A percentile compares a stretch with the other conserved stretches of the same genome.
These are phyloP conservation scores for Boletellus ananiceps DNA, from an alignment of 768 basidiomycete species.

Conservation along the genomic window DNA sequence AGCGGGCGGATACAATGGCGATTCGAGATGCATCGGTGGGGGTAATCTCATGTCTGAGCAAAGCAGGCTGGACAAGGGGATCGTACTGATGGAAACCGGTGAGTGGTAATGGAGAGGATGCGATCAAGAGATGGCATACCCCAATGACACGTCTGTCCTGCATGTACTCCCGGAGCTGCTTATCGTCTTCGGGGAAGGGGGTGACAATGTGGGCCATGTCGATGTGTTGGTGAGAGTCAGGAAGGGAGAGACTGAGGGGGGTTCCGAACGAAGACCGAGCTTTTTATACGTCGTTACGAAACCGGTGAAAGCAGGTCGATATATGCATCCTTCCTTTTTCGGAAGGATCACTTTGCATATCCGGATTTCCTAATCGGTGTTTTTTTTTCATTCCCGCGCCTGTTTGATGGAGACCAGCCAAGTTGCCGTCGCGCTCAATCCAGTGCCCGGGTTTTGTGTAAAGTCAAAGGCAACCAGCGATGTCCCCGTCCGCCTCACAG, in stretches of 20 bases:
- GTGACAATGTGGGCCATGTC: constrained; percentile 44
- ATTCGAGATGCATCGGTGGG: constrained; percentile 59
- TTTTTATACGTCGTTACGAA: constrained; percentile 29
- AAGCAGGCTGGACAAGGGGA: constrained; percentile 89
- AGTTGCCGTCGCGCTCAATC: constrained; percentile 40
- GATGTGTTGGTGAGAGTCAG: background rate
- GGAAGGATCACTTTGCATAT: background rate
- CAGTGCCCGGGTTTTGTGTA: constrained; percentile 66
- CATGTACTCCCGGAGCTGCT: constrained; percentile 66
- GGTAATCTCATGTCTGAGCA: constrained; percentile 83
- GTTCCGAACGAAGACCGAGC: background rate
- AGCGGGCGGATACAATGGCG: constrained; percentile 78
- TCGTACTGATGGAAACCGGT: constrained; percentile 61
- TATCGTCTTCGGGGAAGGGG: constrained; percentile 61
- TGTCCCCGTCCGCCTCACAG: constrained; percentile 24
- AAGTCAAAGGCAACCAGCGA: constrained; percentile 50
- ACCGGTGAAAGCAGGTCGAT: no score
- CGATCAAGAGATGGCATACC: constrained; percentile 38
- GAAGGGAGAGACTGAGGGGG: constrained; percentile 1
- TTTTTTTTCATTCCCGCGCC: constrained; percentile 1
- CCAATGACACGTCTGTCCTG: constrained; percentile 78
- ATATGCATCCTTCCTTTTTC: background rate
- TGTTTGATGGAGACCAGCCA: constrained; percentile 17
- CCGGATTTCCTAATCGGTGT: constrained; percentile 9
- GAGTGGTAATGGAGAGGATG: background rate